A percentile compares a stretch with the other conserved stretches of the same genome.
Conservation (phyloP, 345 rosid species). For the Abelmoschus esculentus region DNA sequence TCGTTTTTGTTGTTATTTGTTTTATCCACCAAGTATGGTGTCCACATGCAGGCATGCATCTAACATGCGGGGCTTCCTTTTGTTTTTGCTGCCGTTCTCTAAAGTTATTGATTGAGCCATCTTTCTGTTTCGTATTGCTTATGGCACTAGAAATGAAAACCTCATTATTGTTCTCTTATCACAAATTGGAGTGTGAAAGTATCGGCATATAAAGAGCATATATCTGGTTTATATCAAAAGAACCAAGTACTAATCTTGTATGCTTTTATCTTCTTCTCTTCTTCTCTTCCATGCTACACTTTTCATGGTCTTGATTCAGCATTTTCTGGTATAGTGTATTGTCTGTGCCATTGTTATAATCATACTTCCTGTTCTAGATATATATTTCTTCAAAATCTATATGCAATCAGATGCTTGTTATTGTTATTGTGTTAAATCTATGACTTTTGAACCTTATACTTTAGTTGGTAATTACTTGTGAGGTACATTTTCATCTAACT, state of each 20-base stretch:
- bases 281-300: not conserved
- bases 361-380: not conserved
- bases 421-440: not conserved
- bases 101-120: not conserved
- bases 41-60: not conserved
- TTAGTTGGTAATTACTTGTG: not conserved
- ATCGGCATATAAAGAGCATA: not conserved
- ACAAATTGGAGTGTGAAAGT: not conserved
- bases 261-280: not conserved
- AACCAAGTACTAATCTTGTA: not conserved
- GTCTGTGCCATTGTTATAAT: not conserved
- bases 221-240: not conserved
- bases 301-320: not conserved
- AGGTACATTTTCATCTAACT: not conserved
- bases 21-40: not conserved
- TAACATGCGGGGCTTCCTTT: not conserved
- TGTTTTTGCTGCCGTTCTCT: not conserved
- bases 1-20: not conserved
- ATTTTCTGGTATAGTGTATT: not conserved
- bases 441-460: not conserved
- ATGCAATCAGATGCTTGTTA: not conserved
- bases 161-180: not conserved
- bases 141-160: not conserved
- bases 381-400: not conserved
- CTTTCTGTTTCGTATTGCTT: slow-evolving; percentile 7